Percentiles rank a stretch among this genome's conserved stretches.
These are phyloP conservation scores for Amaranthus cruentus DNA, from an alignment of 148 eudicot species.

Conservation along the genomic window DNA sequence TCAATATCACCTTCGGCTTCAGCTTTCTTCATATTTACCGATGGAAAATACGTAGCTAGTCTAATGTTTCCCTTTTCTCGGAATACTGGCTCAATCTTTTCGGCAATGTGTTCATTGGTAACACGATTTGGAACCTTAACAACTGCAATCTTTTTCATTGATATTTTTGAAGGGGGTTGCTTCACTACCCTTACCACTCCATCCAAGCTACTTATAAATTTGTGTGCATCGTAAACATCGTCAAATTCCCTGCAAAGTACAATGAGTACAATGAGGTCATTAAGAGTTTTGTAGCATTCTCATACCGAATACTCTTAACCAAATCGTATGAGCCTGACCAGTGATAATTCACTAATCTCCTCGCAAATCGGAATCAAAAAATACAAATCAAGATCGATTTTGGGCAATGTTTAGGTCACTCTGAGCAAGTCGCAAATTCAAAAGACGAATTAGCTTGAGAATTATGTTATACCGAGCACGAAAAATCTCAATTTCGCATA, in stretches of 20 bases:
- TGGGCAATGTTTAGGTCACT: too few relatives aligned
- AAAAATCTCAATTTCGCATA: too few relatives aligned
- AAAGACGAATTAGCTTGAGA: too few relatives aligned
- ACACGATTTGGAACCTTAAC: conserved; percentile 84
- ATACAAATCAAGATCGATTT: too few relatives aligned
- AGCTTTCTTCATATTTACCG: conserved; percentile 68
- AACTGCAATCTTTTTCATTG: conserved; percentile 62
- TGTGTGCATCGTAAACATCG: conserved; percentile 72
- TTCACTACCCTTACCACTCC: conserved; percentile 80
- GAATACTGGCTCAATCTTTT: conserved; percentile 56
- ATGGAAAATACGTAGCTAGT: conserved; percentile 81
- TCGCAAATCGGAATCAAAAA: too few relatives aligned
- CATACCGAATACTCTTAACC: neutral
- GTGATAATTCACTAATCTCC: too few relatives aligned
- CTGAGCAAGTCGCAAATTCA: too few relatives aligned
- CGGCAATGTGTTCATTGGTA: conserved; percentile 59
- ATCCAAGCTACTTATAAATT: conserved; percentile 65
- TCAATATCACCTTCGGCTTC: conserved; percentile 34
- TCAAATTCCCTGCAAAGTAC: conserved; percentile 62
- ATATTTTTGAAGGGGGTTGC: conserved; percentile 48
- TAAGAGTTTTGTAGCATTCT: neutral
- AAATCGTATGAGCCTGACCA: too few relatives aligned
- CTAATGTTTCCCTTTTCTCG: conserved; percentile 72
- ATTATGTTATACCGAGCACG: too few relatives aligned
- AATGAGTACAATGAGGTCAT: neutral